Percentiles rank a stretch among this genome's conserved stretches.
Evolutionary conservation across 2,329 filamentous ascomycete species (phyloP).

Genomic region (Monosporascus sp.): DNA sequence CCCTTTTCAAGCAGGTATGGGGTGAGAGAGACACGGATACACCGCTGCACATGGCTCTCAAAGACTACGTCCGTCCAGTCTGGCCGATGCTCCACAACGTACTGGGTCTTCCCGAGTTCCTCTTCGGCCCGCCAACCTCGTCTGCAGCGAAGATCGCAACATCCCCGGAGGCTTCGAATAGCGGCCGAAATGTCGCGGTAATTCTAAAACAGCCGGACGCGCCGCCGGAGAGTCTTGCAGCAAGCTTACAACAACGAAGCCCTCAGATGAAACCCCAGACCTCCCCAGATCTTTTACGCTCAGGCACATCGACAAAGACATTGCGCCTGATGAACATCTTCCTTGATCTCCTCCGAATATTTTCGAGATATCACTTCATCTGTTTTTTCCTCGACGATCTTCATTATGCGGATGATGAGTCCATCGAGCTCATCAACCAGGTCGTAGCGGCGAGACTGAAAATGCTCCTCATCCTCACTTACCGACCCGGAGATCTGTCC

Average conservation of each 20-base stretch:
- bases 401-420: slow-evolving; percentile 86
- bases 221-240: slow-evolving; percentile 42
- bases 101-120: slow-evolving; percentile 64
- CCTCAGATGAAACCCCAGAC: slow-evolving; percentile 40
- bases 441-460: slow-evolving; percentile 75
- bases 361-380: slow-evolving; percentile 79
- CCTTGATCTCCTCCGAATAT: slow-evolving; percentile 75
- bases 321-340: slow-evolving; percentile 84
- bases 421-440: slow-evolving; percentile 73
- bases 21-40: slow-evolving; percentile 62
- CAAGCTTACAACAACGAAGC: slow-evolving; percentile 26
- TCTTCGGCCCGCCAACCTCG: slow-evolving; percentile 47
- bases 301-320: slow-evolving; percentile 54
- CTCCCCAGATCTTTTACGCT: slow-evolving; percentile 56
- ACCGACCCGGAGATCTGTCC: slow-evolving; percentile 60
- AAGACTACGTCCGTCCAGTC: slow-evolving; percentile 57
- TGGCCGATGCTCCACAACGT: slow-evolving; percentile 60
- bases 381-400: slow-evolving; percentile 86
- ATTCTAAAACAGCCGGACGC: slow-evolving; percentile 40
- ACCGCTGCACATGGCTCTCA: slow-evolving; percentile 55
- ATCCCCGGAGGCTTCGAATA: slow-evolving; percentile 23
- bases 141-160: slow-evolving; percentile 31
- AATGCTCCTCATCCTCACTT: slow-evolving; percentile 76
- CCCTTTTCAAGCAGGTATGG: slow-evolving; percentile 62
- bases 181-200: slow-evolving; percentile 27